Evolutionary conservation across 2,329 filamentous ascomycete genomes (phyloP), one percentile per base, ranked within the genome.

Genomic region (Aspergillus nomiae): DNA sequence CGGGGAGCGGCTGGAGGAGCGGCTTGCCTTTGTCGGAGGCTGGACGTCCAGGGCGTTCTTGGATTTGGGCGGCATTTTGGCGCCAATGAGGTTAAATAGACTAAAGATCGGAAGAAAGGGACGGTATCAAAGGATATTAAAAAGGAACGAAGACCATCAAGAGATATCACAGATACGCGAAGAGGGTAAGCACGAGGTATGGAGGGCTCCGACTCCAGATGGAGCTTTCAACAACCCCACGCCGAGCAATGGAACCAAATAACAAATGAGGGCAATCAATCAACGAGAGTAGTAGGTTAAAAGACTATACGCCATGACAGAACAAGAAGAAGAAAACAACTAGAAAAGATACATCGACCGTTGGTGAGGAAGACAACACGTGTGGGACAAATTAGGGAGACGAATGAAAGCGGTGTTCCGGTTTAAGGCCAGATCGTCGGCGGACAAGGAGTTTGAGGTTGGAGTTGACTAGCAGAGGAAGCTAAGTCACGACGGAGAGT

Each of bases 1-100:
- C 14, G 78, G 78, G 10, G 78, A 80, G 62, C 76, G 77, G 69
- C 76, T 77, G 51, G 73, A 74, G 57, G 77, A 78, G 64, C 78
- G 75, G 32, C 72, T 71, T 36, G 70, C 70, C 38, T 73, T 72
- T 26, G 73, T 69, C 38, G 74, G 72, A 55, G 77, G 73, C 66
- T 73, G 75, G 45, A 79, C 77, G 54, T 73, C 73, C 64, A 80
- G 63, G 56, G 74, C 74, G 59, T 77, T 73, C 65, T 75, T 76
- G 50, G 73, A 66, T 68, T 70, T 72, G 56, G 71, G 70, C 45
- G 70, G 65, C 75, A 76, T 77, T 59, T 60, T 62, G 28, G 63
- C 61, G 63, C 16, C 63, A 57, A 58, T 41, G 32, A 50, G 58
- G 60, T 43, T 41, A 36, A 56, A 66, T 24, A 55, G 58, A 58